Evolutionary conservation across 2,329 filamentous ascomycete species (phyloP), one percentile per base, ranked within the genome.

Genomic region (Fonsecaea pugnacius): DNA sequence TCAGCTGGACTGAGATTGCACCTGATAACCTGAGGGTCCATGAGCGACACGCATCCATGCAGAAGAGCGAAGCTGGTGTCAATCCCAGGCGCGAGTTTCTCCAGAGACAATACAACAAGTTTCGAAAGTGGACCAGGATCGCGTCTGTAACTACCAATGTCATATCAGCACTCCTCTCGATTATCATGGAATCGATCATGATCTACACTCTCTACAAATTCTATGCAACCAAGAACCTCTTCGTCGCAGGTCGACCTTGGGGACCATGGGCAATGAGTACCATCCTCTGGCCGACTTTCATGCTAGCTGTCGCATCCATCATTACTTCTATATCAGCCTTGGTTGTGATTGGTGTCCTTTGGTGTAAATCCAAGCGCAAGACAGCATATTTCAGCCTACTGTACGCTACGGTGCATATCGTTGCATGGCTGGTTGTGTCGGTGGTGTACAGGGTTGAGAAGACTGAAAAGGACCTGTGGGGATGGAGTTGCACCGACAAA

Each of bases 401-500:
- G 12, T 60, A 55, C 21, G 61, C 43, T n/a, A 16, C 50, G 16
- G 36, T 48, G 1, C 46, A 64, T 48, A 55, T 62, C 24, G 14
- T 40, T 12, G 18, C 27, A 7, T 67, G 65, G 65, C n/a, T 65
- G 24, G 53, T 56, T 8, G 62, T 62, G 12, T 27, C 65, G 12
- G 51, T 60, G 1, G 30, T 60, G 18, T 67, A 67, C 32, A 43
- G 58, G 24, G 48, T 56, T 14, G 62, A 52, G 30, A 67, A 65
- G 46, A 59, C 38, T 16, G 46, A 50, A 12, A 54, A 62, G 8
- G 65, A 65, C 48, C 43, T 67, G 5, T 67, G 65, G 62, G 65
- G 65, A 12, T 65, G 65, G 65, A 67, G 57, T 46, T 67, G 65
- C 33, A 51, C 32, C 50, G 60, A 59, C 51, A 50, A 33, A 10